A percentile compares a stretch with the other conserved stretches of the same genome.
Evolutionary conservation across 495 filamentous ascomycete genomes (phyloP).

Genomic region (Polyplosphaeria fusca): DNA sequence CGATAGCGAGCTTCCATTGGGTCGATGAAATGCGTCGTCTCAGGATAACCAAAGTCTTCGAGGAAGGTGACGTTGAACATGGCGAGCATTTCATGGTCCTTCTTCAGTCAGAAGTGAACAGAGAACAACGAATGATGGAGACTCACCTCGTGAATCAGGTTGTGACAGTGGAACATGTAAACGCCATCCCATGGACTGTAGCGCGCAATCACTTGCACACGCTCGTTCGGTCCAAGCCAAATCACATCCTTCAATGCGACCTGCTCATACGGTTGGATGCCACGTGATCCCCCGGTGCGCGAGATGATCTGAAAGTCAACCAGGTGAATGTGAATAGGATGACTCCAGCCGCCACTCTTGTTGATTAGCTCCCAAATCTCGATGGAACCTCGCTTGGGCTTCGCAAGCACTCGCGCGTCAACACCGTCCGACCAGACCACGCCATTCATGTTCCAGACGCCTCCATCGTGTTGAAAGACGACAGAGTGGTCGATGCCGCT

Average conservation of each 20-base stretch:
- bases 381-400: slow-evolving; percentile 46
- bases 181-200: slow-evolving; percentile 54
- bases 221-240: slow-evolving; percentile 48
- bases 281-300: slow-evolving; percentile 41
- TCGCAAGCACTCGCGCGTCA: slow-evolving; percentile 50
- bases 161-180: slow-evolving; percentile 56
- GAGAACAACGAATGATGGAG: no score
- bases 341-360: slow-evolving; percentile 46
- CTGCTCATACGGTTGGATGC: slow-evolving; percentile 48
- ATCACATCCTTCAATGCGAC: slow-evolving; percentile 54
- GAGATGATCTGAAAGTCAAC: slow-evolving; percentile 53
- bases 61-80: slow-evolving; percentile 55
- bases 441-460: slow-evolving; percentile 51
- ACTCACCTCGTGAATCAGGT: slow-evolving; percentile 58
- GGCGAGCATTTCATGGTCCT: slow-evolving; percentile 60
- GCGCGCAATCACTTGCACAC: slow-evolving; percentile 47
- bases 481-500: slow-evolving; percentile 46
- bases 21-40: slow-evolving; percentile 43
- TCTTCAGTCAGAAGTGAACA: no score
- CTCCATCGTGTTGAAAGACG: slow-evolving; percentile 46
- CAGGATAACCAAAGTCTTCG: slow-evolving; percentile 47
- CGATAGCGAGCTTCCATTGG: slow-evolving; percentile 39
- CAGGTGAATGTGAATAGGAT: slow-evolving; percentile 58
- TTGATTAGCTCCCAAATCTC: slow-evolving; percentile 51
- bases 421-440: slow-evolving; percentile 49